Evolutionary conservation across 1,284 basidiomycete genomes (phyloP), one percentile per base, ranked within the genome.

Genomic region (Sporisorium scitamineum): DNA sequence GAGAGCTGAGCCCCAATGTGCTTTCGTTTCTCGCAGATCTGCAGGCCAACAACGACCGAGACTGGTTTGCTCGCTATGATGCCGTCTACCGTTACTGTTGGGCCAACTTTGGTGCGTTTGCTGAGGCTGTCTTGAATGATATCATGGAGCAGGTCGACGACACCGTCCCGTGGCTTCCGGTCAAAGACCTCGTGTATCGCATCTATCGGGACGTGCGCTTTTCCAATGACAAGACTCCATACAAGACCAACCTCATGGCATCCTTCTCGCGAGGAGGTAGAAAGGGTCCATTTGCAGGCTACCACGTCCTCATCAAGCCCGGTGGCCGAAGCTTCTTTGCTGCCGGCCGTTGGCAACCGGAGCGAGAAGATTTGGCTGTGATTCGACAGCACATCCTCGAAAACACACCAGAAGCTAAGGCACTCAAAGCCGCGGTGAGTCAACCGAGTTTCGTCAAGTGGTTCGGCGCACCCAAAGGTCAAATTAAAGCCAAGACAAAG

Each of bases 221-320:
- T 85, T 93, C 92, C 81, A 94, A 94, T 68, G 92, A 95, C 84
- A 94, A 94, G 86, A 95, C 95, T 3, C 95, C 95, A 0, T 97
- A 97, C 87, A 96, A 97, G 87, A 89, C 87, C 5, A 88, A 88
- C 5, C 90, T 96, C 44, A 91, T 91, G 4, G 92, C 91, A 0
- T 91, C 90, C 67, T 92, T 93, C 79, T 93, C 93, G 9, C 87
- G 93, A 59, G 91, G 91, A 57, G 93, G 93, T 2, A 87, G 91
- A 56, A 94, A 94, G 78, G 92, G 93, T 91, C 93, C 24, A 87
- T 87, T 53, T 93, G 92, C 93, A 79, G 86, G 92, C 88, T 51
- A 75, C 16, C 72, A 75, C 29, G 56, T 70, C 8, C 55, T 75
- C 39, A 54, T 74, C 59, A 74, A 74, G 31, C 71, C 71, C 3